Conservation (phyloP, 768 basidiomycete species). For the Roridomyces roridus region DNA sequence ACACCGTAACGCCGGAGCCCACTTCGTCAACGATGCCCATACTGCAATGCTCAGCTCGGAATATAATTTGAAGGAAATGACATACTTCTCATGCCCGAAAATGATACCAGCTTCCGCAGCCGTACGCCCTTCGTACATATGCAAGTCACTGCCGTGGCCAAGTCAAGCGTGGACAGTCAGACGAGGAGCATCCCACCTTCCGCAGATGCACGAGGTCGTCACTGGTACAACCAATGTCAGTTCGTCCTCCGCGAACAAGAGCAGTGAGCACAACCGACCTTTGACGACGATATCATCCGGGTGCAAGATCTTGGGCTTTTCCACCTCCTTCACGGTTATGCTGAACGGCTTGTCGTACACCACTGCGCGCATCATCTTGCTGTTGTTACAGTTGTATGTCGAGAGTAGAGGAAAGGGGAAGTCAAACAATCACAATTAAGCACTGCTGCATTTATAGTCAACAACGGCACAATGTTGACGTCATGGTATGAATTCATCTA, state of each 20-base stretch:
- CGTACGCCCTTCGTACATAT: conserved; percentile 65
- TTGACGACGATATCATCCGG: conserved; percentile 61
- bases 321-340: conserved; percentile 51
- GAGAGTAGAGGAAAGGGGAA: too few species aligned
- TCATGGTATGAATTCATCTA: too few species aligned
- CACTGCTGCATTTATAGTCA: too few species aligned
- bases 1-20: conserved; percentile 48
- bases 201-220: conserved; percentile 58
- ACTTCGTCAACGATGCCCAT: conserved; percentile 61
- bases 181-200: conserved; percentile 50
- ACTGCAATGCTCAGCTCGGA: conserved; percentile 26
- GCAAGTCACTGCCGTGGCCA: conserved; percentile 58
- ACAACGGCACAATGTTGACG: too few species aligned
- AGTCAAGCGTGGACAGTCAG: too few species aligned
- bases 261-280: too few species aligned
- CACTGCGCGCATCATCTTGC: conserved; percentile 55
- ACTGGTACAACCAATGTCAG: too few species aligned
- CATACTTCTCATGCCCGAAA: conserved; percentile 62
- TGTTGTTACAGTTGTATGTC: too few species aligned
- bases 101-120: conserved; percentile 55
- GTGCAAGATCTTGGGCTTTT: conserved; percentile 53
- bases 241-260: too few species aligned
- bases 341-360: conserved; percentile 58
- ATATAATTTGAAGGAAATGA: background rate
- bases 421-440: too few species aligned